Base-by-base conservation (phyloP, 495 filamentous ascomycete genomes). In the Cetradonia linearis region DNA sequence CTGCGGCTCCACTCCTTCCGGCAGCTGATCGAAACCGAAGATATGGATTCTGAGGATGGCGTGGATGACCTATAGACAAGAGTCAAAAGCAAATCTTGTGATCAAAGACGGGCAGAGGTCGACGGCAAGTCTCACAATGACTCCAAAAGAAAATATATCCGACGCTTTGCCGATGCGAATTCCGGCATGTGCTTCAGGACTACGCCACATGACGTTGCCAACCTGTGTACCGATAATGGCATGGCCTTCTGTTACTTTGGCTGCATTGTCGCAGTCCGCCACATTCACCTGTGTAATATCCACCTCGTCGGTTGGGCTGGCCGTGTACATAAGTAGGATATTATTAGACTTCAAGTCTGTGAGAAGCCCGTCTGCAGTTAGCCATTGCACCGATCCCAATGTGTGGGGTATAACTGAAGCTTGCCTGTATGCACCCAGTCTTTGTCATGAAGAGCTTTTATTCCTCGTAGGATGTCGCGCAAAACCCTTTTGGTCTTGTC, bases 311-410 rank as follows among this genome's bases (percentile, higher is more conserved):
- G 13, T 44, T 44, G 40, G 20, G 40, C 40, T 44, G 40, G 40
- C 40, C 40, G 40, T 44, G 40, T 44, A 44, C 40, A 44, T 44
- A 18, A 44, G 40, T 44, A 44, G 40, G 40, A 44, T 44, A 44
- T 44, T 44, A 44, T 44, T 44, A 44, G 40, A 44, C 40, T 44
- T 44, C 40, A 44, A 44, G 40, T 44, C 40, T 44, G 40, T n/a
- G 20, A 44, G 3, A 44, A 44, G 40, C 40, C 40, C 5, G 40
- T 18, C 40, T 44, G 40, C 40, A 44, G 40, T 44, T 18, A 44
- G 40, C 40, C 40, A 44, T 44, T 44, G 40, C 40, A 44, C 40
- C 40, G 40, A 44, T 44, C 40, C 40, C 40, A 44, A 44, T 44
- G 11, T 44, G 40, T 44, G 11, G 40, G 20, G 4, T 44, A n/a